Base-by-base conservation (phyloP, 768 basidiomycete species). In the Suillus discolor region DNA sequence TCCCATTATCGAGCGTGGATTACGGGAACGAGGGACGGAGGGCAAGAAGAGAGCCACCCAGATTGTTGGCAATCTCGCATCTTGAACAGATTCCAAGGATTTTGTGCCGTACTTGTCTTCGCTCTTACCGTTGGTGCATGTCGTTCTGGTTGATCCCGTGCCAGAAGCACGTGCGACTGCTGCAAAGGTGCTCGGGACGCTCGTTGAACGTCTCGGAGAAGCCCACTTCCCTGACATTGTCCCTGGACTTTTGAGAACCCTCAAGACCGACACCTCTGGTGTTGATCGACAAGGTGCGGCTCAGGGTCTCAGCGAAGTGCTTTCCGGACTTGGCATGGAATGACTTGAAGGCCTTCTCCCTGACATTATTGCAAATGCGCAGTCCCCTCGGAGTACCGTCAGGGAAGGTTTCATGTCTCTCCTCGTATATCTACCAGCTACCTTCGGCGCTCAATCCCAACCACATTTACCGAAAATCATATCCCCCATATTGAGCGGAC, bases 341-440 rank as follows among this genome's bases (percentile, higher is more conserved):
- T 85, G 96, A 55, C 84, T 99, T 68, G 97, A 99, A 74, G 91
- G 93, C 7, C 83, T 99, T 2, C 84, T 99, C 2, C 97, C 97
- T 0, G 94, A 97, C 70, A 95, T 99, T 73, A 90, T 99, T 68
- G 86, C 85, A 36, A 98, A 94, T 74, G 93, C 96, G 2, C 89
- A 92, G 70, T 96, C 94, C 57, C 91, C 94, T 2, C 83, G 94
- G 12, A 85, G 96, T 31, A 96, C 95, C 34, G 92, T 99, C 49
- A 87, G 96, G 44, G 97, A 99, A 82, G 97, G 97, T 12, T 99
- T 98, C 83, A 99, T 99, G 90, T 97, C 96, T 0, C 83, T 99
- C 15, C 87, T 99, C 42, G 95, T 99, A 20, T 99, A 91, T 80
- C 80, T 99, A 3, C 97, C 97, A 1, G 90, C 96, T 2, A 99